phyloP scores from a whole-genome alignment of 2,329 filamentous ascomycete genomes.

The Didymellaceae sp. region DNA sequence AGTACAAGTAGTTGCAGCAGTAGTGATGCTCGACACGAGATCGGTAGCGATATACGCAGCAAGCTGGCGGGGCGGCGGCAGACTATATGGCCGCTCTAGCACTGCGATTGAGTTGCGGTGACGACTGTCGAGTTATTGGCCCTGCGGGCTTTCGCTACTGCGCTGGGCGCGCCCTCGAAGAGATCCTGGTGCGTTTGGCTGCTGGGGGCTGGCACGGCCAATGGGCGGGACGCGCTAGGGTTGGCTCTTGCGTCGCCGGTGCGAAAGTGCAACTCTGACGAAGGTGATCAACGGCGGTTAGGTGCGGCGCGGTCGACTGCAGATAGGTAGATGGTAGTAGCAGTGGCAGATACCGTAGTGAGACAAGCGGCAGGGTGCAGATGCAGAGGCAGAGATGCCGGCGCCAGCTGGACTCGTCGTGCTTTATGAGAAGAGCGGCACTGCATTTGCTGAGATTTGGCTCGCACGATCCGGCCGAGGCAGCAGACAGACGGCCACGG shows the following conservation, averaged over 20 bases:
- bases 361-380: not conserved
- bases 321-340: not conserved
- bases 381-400: not conserved
- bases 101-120: slow-evolving; percentile 30
- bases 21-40: slow-evolving; percentile 6
- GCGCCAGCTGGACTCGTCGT: not conserved
- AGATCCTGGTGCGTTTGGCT: slow-evolving; percentile 24
- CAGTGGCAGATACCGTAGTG: not conserved
- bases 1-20: not conserved
- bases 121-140: slow-evolving; percentile 26
- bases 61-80: slow-evolving; percentile 24
- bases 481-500: not conserved
- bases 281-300: slow-evolving; percentile 17
- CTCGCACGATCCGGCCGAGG: slow-evolving; percentile 12
- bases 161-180: slow-evolving; percentile 25
- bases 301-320: not conserved
- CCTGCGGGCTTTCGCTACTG: slow-evolving; percentile 19
- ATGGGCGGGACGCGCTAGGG: slow-evolving; percentile 32
- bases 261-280: slow-evolving; percentile 37
- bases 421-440: slow-evolving; percentile 1
- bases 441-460: not conserved
- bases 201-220: slow-evolving; percentile 28
- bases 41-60: slow-evolving; percentile 5
- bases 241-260: slow-evolving; percentile 28
- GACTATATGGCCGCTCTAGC: slow-evolving; percentile 29